A percentile compares a stretch with the other conserved stretches of the same genome.
Evolutionary conservation across 2,329 filamentous ascomycete genomes (phyloP).

Genomic region (Scytalidium sp.): DNA sequence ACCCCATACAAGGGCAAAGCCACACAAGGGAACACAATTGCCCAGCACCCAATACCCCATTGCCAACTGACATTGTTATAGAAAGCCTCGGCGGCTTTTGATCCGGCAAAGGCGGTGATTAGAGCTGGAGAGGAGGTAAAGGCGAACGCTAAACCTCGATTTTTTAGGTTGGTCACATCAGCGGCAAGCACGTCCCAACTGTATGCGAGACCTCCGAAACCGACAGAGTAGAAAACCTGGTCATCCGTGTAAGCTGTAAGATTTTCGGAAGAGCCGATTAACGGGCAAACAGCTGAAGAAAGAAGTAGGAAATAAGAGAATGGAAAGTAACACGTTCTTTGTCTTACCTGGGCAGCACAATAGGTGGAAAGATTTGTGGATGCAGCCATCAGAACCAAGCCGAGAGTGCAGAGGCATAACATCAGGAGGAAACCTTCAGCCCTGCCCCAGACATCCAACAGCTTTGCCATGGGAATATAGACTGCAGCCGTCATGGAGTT

Average conservation of each 20-base stretch:
- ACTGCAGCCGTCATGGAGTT: conserved; percentile 52
- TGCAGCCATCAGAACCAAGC: conserved; percentile 55
- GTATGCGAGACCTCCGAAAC: conserved; percentile 41
- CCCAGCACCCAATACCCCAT: conserved; percentile 8
- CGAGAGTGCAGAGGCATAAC: conserved; percentile 45
- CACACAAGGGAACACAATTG: neutral
- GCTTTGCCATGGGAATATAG: conserved; percentile 47
- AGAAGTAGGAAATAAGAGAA: no score
- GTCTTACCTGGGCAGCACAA: conserved; percentile 37
- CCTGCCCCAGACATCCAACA: conserved; percentile 46
- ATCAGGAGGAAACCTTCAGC: conserved; percentile 46
- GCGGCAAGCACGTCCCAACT: conserved; percentile 40
- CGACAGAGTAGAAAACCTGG: conserved; percentile 62
- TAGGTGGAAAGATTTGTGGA: conserved; percentile 53
- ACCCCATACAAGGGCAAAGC: neutral
- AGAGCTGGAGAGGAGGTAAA: conserved; percentile 40
- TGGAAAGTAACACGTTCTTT: no score
- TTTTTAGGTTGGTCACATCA: conserved; percentile 40
- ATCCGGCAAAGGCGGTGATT: conserved; percentile 41
- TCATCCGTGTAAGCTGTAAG: conserved; percentile 54
- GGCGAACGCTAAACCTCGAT: conserved; percentile 39
- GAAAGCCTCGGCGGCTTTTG: conserved; percentile 3
- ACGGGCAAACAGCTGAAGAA: no score
- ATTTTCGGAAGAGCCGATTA: conserved; percentile 49
- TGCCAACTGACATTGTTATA: conserved; percentile 6